A percentile compares a stretch with the other conserved stretches of the same genome.
phyloP scores from a whole-genome alignment of 176 grass and related monocot species.

The Rhynchospora pubera region DNA sequence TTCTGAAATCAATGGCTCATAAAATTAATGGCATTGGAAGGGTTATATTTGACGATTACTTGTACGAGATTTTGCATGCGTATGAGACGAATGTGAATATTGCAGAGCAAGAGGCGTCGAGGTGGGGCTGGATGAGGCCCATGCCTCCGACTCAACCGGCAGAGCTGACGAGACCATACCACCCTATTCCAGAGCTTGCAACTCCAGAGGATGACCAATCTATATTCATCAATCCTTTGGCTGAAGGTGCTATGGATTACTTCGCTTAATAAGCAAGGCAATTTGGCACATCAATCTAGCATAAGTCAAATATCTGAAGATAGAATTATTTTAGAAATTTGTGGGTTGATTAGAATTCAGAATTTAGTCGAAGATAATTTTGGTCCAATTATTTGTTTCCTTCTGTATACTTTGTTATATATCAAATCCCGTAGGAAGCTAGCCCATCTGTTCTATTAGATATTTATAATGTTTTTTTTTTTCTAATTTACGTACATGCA shows the following conservation, averaged over 20 bases:
- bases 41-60: conserved; percentile 7
- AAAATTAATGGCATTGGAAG: not conserved
- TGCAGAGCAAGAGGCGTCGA: not conserved
- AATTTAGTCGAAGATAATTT: not conserved
- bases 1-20: not conserved
- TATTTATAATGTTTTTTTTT: no score
- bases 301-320: not conserved
- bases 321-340: not conserved
- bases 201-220: conserved; percentile 49
- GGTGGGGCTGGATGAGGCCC: not conserved
- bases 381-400: no score
- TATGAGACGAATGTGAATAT: not conserved
- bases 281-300: not conserved
- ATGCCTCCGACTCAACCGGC: not conserved
- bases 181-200: not conserved
- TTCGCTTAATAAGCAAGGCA: conserved; percentile 47
- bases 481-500: no score
- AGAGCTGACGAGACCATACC: not conserved
- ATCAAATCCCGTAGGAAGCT: no score
- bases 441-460: no score
- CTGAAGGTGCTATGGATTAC: conserved; percentile 42
- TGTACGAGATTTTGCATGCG: not conserved
- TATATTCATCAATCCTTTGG: conserved; percentile 74
- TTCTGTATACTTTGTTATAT: no score
- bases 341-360: not conserved